phyloP scores from a whole-genome alignment of 2,329 filamentous ascomycete genomes.

The Leptographium wingfieldii region DNA sequence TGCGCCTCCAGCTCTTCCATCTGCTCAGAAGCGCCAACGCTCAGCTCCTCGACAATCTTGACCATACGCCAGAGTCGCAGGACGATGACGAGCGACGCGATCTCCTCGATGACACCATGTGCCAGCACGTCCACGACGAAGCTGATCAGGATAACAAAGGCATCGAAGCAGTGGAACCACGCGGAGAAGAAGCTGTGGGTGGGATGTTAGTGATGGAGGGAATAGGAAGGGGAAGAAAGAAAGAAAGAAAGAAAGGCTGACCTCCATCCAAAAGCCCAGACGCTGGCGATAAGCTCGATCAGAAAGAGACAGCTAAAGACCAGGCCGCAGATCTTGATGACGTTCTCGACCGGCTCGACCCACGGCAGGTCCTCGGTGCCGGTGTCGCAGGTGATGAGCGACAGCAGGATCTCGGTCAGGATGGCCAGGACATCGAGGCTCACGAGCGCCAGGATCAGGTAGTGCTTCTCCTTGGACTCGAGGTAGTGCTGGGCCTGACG shows the following conservation, averaged over 20 bases:
- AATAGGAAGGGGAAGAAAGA: not conserved
- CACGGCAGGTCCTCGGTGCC: conserved; percentile 26
- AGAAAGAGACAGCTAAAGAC: conserved; percentile 54
- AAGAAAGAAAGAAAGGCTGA: not conserved
- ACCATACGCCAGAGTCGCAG: conserved; percentile 56
- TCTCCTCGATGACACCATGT: conserved; percentile 47
- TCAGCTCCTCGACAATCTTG: conserved; percentile 58
- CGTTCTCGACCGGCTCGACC: conserved; percentile 24
- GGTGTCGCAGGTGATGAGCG: conserved; percentile 35
- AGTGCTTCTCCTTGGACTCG: conserved; percentile 28
- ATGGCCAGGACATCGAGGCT: conserved; percentile 32
- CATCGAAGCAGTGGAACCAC: conserved; percentile 53
- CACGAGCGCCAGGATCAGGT: conserved; percentile 29
- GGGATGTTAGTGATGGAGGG: not conserved
- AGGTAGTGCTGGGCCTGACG: conserved; percentile 6
- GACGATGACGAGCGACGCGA: conserved; percentile 53
- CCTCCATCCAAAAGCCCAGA: conserved; percentile 47
- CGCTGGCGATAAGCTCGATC: conserved; percentile 39
- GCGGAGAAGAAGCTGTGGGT: conserved; percentile 38
- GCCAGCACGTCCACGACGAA: conserved; percentile 51
- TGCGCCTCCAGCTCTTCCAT: conserved; percentile 43
- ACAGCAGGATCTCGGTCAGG: conserved; percentile 34
- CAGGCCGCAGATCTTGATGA: conserved; percentile 39
- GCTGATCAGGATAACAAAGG: conserved; percentile 45
- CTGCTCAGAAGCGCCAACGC: conserved; percentile 48